Conservation (phyloP, 2,329 filamentous ascomycete genomes). For the Chalara sp. region DNA sequence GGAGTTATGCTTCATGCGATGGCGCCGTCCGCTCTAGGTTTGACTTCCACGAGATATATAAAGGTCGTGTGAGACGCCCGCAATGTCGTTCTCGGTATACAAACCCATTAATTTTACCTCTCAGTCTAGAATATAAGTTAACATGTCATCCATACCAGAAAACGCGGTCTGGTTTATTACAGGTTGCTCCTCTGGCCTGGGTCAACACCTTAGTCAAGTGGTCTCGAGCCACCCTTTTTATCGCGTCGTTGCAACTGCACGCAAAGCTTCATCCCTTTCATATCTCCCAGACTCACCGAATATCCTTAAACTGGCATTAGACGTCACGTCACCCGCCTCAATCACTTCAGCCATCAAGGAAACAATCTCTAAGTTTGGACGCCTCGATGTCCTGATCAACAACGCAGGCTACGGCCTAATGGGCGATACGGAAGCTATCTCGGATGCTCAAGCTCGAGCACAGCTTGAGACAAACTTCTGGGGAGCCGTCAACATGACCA, state of each 20-base stretch:
- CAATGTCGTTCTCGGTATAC: too few species aligned
- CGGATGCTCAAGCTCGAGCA: conserved; percentile 22
- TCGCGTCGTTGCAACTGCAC: conserved; percentile 40
- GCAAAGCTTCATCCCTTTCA: conserved; percentile 32
- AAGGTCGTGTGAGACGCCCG: too few species aligned
- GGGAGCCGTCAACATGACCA: conserved; percentile 3
- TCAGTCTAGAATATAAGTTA: too few species aligned
- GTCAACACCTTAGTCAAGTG: conserved; percentile 30
- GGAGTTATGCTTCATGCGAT: too few species aligned
- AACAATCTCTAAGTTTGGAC: conserved; percentile 27
- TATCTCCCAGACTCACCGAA: conserved; percentile 30
- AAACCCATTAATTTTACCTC: too few species aligned
- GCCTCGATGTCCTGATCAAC: conserved; percentile 52
- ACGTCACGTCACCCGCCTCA: conserved; percentile 39
- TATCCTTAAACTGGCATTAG: conserved; percentile 37
- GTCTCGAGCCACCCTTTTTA: conserved; percentile 25
- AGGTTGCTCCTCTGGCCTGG: conserved; percentile 39
- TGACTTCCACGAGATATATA: too few species aligned
- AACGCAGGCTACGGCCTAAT: conserved; percentile 49
- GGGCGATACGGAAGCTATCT: conserved; percentile 41
- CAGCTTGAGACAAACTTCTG: conserved; percentile 30
- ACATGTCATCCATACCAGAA: too few species aligned
- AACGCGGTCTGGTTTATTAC: conserved; percentile 26
- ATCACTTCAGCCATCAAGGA: conserved; percentile 27
- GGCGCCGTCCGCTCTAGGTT: too few species aligned